Percentiles rank a stretch among this genome's conserved stretches.
Evolutionary conservation across 805 yeast genomes (phyloP).

Genomic region (Zygotorulaspora danielsina): DNA sequence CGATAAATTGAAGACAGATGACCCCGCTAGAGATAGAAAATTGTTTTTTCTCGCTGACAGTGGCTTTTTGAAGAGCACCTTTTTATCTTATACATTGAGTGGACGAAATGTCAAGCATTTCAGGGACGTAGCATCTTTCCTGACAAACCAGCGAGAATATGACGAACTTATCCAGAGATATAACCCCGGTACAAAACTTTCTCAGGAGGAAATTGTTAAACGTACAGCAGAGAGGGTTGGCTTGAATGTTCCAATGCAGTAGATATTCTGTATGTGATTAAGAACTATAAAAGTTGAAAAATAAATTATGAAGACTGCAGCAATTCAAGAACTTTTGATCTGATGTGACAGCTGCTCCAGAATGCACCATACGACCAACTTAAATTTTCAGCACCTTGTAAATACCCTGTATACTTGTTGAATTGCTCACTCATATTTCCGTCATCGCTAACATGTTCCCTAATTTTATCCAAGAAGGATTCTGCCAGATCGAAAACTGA

Average conservation of each 20-base stretch:
- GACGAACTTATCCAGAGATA: conserved; percentile 77
- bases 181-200: conserved; percentile 71
- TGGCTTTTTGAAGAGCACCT: conserved; percentile 13
- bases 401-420: conserved; percentile 70
- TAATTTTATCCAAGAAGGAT: conserved; percentile 56
- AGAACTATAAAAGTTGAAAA: no score
- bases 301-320: no score
- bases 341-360: conserved; percentile 65
- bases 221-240: conserved; percentile 90
- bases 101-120: conserved; percentile 37
- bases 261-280: conserved; percentile 24
- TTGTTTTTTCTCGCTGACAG: conserved; percentile 19
- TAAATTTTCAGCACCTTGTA: conserved; percentile 82
- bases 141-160: conserved; percentile 71
- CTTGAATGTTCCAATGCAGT: conserved; percentile 49
- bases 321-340: conserved; percentile 31
- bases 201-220: conserved; percentile 71
- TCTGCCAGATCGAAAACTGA: conserved; percentile 57
- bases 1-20: conserved; percentile 13
- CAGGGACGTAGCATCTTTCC: conserved; percentile 55
- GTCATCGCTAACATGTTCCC: conserved; percentile 52
- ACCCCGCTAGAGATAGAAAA: conserved; percentile 15
- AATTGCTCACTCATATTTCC: conserved; percentile 89
- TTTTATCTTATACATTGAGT: conserved; percentile 10
- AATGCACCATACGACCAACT: conserved; percentile 90